phyloP scores from a whole-genome alignment of 1,284 basidiomycete species.

The Cerrena zonata region DNA sequence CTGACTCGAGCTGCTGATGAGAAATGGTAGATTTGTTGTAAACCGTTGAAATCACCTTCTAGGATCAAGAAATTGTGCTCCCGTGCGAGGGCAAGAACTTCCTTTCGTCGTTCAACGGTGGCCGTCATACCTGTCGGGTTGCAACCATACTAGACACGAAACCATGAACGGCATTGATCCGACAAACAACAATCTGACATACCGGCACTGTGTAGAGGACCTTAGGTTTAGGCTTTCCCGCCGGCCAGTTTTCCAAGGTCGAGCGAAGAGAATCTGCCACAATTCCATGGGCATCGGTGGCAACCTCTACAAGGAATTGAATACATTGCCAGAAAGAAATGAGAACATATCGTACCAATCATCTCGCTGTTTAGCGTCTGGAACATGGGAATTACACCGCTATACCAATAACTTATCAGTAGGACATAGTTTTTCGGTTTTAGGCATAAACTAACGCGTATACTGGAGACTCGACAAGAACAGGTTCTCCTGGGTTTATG shows the following conservation, averaged over 20 bases:
- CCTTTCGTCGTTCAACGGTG: constrained; percentile 63
- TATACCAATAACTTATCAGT: constrained; percentile 27
- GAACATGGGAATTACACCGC: constrained; percentile 62
- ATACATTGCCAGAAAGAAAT: not conserved
- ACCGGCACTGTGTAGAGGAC: constrained; percentile 80
- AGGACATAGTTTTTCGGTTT: too few relatives aligned
- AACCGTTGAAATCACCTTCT: constrained; percentile 48
- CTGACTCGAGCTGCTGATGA: constrained; percentile 39
- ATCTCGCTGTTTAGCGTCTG: constrained; percentile 48
- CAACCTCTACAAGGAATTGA: constrained; percentile 51
- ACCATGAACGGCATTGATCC: not conserved
- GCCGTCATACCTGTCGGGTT: constrained; percentile 78
- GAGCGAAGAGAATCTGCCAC: constrained; percentile 56
- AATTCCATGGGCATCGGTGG: constrained; percentile 77
- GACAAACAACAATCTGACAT: constrained; percentile 28
- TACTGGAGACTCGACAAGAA: constrained; percentile 82
- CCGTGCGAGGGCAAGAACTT: constrained; percentile 68
- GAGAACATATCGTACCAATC: constrained; percentile 43
- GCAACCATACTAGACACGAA: constrained; percentile 53
- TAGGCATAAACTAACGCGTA: constrained; percentile 50
- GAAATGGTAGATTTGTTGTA: constrained; percentile 32
- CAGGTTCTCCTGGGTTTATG: constrained; percentile 75
- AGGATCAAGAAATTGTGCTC: constrained; percentile 77
- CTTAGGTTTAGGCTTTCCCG: constrained; percentile 67
- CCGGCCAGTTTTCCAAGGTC: constrained; percentile 73